Evolutionary conservation across 768 basidiomycete genomes (phyloP).

Genomic region (Dendrothele bispora): DNA sequence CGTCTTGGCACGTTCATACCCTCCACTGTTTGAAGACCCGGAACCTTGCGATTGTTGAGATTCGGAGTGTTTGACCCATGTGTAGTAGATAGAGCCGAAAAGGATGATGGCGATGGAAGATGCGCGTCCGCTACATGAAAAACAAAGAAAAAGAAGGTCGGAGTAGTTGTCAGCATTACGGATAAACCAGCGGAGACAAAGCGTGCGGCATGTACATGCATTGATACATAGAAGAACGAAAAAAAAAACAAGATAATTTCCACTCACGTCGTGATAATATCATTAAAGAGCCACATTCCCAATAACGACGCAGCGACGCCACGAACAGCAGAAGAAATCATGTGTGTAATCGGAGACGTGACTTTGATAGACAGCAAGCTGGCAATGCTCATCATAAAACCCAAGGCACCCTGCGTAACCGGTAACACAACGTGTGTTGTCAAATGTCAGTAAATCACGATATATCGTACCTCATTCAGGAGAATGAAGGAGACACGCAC

Average conservation of each 20-base stretch:
- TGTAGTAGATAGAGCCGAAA: conserved; percentile 80
- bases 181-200: too few relatives aligned
- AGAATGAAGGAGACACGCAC: conserved; percentile 47
- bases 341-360: conserved; percentile 96
- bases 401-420: conserved; percentile 66
- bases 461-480: too few relatives aligned
- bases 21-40: conserved; percentile 20
- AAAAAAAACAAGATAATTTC: not conserved
- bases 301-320: conserved; percentile 90
- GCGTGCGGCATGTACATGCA: too few relatives aligned
- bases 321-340: conserved; percentile 94
- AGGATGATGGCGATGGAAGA: conserved; percentile 83
- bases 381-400: conserved; percentile 94
- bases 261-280: conserved; percentile 76
- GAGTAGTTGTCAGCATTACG: too few relatives aligned
- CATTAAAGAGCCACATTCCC: conserved; percentile 77
- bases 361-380: conserved; percentile 94
- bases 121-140: conserved; percentile 63
- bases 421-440: not conserved
- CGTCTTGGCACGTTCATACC: conserved; percentile 64
- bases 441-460: too few relatives aligned
- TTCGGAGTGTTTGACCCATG: conserved; percentile 83
- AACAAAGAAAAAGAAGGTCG: not conserved
- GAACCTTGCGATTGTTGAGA: conserved; percentile 38
- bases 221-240: too few relatives aligned